These are phyloP conservation scores for Juglanconis sp. DNA, from an alignment of 2,329 filamentous ascomycete genomes.

Conservation along the genomic window DNA sequence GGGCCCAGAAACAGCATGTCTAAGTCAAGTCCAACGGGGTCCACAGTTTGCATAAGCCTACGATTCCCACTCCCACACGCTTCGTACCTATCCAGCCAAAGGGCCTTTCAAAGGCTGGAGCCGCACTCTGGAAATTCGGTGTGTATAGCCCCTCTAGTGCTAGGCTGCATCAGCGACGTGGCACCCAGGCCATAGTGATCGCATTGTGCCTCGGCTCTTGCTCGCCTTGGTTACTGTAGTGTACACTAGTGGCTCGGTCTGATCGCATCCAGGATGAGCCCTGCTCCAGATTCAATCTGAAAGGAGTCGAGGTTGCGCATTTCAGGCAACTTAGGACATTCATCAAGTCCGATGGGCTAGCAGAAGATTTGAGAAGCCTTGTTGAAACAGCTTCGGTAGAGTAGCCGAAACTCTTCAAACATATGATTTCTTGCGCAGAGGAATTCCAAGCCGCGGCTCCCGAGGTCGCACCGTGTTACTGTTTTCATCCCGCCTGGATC, in stretches of 20 bases:
- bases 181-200: background rate
- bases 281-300: background rate
- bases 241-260: background rate
- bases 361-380: no score
- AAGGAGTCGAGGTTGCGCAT: background rate
- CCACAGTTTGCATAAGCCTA: no score
- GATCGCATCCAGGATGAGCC: background rate
- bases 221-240: background rate
- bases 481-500: background rate
- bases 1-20: no score
- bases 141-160: no score
- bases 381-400: background rate
- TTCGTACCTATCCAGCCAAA: background rate
- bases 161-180: background rate
- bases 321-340: background rate
- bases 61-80: no score
- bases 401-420: background rate
- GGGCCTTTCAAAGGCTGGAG: no score
- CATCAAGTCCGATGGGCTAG: no score
- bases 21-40: no score
- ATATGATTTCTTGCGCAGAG: background rate
- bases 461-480: background rate
- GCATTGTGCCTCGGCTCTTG: conserved; percentile 6
- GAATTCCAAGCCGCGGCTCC: conserved; percentile 3
- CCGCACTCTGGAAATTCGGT: no score